Percentiles rank a stretch among this genome's conserved stretches.
phyloP scores from a whole-genome alignment of 495 filamentous ascomycete species.

The Lineolata rhizophorae region DNA sequence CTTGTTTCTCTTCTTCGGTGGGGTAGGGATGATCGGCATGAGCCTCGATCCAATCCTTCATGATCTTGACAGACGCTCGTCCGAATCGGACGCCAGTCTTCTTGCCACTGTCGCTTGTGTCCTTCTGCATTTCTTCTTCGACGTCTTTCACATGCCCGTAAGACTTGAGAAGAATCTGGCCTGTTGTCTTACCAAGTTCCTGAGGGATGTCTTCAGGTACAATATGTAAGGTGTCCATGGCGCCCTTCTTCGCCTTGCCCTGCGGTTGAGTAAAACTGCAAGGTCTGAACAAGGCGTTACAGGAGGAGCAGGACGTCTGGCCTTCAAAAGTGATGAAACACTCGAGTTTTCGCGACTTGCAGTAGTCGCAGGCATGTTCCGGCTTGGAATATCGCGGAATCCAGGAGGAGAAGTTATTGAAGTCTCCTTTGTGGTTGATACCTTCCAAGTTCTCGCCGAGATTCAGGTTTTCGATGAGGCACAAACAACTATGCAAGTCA shows the following conservation, averaged over 20 bases:
- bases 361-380: conserved; percentile 46
- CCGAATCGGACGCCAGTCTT: conserved; percentile 43
- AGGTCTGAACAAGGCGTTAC: conserved; percentile 47
- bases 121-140: conserved; percentile 5
- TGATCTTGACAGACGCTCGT: conserved; percentile 44
- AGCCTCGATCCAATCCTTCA: conserved; percentile 58
- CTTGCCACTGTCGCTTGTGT: conserved; percentile 12
- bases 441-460: too few species aligned
- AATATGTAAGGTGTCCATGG: conserved; percentile 27
- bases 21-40: conserved; percentile 65
- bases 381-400: conserved; percentile 21
- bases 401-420: conserved; percentile 16
- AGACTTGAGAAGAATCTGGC: conserved; percentile 12
- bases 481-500: too few species aligned
- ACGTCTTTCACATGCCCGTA: neutral
- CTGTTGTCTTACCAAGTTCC: conserved; percentile 20
- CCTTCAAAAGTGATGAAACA: conserved; percentile 56
- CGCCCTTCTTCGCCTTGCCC: conserved; percentile 21
- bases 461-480: too few species aligned
- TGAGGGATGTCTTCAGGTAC: conserved; percentile 26
- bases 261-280: conserved; percentile 36
- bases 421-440: too few species aligned
- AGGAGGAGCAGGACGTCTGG: conserved; percentile 51
- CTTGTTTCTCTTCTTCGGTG: conserved; percentile 56
- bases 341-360: conserved; percentile 40